A percentile compares a stretch with the other conserved stretches of the same genome.
These are phyloP conservation scores for Cladophialophora immunda DNA, from an alignment of 2,329 filamentous ascomycete genomes.

Conservation along the genomic window DNA sequence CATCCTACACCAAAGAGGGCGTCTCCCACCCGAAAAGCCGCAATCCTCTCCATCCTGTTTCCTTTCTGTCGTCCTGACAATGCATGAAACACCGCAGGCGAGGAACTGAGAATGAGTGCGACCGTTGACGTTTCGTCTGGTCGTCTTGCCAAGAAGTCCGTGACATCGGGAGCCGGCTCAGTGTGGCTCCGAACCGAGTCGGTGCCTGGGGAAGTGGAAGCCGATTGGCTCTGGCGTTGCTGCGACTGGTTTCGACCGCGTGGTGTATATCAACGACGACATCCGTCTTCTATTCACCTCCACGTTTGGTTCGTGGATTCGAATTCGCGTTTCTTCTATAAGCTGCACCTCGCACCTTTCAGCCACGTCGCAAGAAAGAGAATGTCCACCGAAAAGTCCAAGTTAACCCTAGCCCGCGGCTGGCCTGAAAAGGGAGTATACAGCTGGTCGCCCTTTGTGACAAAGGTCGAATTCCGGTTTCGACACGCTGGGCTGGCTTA, in stretches of 20 bases:
- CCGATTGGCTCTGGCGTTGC: background rate
- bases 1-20: background rate
- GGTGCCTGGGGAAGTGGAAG: background rate
- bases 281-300: background rate
- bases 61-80: background rate
- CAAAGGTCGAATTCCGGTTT: constrained; percentile 69
- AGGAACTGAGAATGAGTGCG: background rate
- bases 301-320: background rate
- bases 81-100: background rate
- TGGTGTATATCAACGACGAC: background rate
- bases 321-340: background rate
- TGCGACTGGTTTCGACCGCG: background rate
- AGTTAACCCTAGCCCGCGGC: constrained; percentile 61
- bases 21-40: background rate
- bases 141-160: background rate
- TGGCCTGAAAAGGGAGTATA: constrained; percentile 53
- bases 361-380: background rate
- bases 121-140: background rate
- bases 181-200: background rate
- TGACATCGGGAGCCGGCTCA: background rate
- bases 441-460: constrained; percentile 70
- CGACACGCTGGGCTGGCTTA: constrained; percentile 63
- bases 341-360: background rate
- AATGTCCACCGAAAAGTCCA: constrained; percentile 32
- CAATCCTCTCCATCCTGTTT: background rate